Base-by-base conservation (phyloP, 768 basidiomycete species). In the Boletus reticulatus region DNA sequence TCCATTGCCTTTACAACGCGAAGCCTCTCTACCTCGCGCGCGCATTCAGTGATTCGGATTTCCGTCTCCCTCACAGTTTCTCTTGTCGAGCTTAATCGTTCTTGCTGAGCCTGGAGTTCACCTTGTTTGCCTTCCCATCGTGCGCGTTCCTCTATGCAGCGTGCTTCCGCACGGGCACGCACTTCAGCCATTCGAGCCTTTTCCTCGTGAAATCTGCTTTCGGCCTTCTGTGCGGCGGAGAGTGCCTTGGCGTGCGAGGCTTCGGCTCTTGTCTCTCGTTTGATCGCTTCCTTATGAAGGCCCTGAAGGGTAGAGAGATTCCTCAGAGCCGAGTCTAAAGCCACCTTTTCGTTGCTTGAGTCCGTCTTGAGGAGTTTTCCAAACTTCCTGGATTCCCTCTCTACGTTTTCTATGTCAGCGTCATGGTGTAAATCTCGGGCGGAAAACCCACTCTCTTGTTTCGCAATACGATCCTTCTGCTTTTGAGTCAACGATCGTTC, bases 311-410 rank as follows among this genome's bases (percentile, higher is more conserved):
- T 75, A 4, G 79, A 78, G 20, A 92, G 81, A 58, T 88, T 86
- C 51, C 77, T 78, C 61, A 92, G 77, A 4, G 85, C 83, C 6
- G 81, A 73, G 20, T 74, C 70, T 20, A 94, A 70, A 0, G 87
- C 79, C 56, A 79, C 75, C 66, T 84, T 84, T 70, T 92, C 89
- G 1, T 80, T 76, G 64, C 84, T 84, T 1, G 79, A 86, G 69
- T 91, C 91, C 2, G 76, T 70, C 69, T 81, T 84, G 62, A 92
- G 82, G 36, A 93, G 80, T 65, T 83, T 91, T 8, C 84, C 81
- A 36, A 92, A 72, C 38, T 74, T 77, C 62, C 80, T 84, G 8
- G 80, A 79, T 45, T 88, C 82, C 60, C 79, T 82, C 48, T 70
- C 87, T 89, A 59, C 3, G 31, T 19, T 6, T 10, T 19, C 38